phyloP scores from a whole-genome alignment of 1,284 basidiomycete genomes.

The Pseudozyma sp. region DNA sequence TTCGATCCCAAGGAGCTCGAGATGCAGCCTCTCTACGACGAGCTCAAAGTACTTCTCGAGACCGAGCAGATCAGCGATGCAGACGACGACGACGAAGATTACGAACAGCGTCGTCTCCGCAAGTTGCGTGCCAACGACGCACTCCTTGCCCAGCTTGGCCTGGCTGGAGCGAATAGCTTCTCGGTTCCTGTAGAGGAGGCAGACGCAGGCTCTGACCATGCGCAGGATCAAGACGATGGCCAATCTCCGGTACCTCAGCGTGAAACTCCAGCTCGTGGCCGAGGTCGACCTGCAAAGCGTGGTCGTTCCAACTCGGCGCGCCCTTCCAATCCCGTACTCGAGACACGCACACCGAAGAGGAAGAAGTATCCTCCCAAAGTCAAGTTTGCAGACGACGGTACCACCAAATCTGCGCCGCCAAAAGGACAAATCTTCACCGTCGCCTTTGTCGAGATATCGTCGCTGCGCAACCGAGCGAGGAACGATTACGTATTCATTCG shows the following conservation, averaged over 20 bases:
- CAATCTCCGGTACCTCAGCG: slow-evolving; percentile 3
- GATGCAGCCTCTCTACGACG: slow-evolving; percentile 31
- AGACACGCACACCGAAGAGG: slow-evolving; percentile 9
- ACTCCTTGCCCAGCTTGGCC: slow-evolving; percentile 39
- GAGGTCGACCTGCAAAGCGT: slow-evolving; percentile 25
- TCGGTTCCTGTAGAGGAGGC: background rate
- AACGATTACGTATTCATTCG: slow-evolving; percentile 39
- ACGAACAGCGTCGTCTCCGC: slow-evolving; percentile 40
- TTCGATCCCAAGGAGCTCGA: slow-evolving; percentile 32
- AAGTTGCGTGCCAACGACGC: slow-evolving; percentile 40
- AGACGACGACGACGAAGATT: slow-evolving; percentile 39
- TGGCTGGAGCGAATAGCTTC: slow-evolving; percentile 8
- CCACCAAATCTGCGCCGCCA: slow-evolving; percentile 32
- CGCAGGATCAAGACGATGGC: slow-evolving; percentile 1
- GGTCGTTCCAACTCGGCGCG: slow-evolving; percentile 4
- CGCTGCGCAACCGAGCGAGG: slow-evolving; percentile 34
- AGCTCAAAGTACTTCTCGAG: slow-evolving; percentile 29
- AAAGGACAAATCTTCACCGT: slow-evolving; percentile 29
- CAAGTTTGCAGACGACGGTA: slow-evolving; percentile 45
- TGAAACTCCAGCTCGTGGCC: slow-evolving; percentile 10
- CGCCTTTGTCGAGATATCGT: slow-evolving; percentile 32
- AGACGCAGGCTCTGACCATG: background rate
- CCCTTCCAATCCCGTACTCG: background rate
- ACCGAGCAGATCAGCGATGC: slow-evolving; percentile 23
- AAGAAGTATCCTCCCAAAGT: slow-evolving; percentile 40